Conservation (phyloP, 768 basidiomycete genomes). For the Punctularia strigosozonata region DNA sequence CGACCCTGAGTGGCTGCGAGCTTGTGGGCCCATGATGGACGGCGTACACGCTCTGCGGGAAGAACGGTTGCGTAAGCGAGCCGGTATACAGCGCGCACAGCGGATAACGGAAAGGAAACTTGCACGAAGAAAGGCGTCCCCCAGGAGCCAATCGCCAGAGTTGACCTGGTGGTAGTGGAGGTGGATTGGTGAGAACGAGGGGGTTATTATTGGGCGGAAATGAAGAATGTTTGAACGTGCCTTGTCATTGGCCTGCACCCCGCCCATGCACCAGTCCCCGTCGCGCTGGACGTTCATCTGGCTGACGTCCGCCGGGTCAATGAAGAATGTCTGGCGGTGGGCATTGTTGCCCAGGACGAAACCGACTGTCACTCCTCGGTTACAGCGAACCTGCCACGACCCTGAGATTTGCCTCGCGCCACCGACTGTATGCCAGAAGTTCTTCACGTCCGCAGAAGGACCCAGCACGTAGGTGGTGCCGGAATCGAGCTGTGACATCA, state of each 20-base stretch:
- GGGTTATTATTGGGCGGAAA: constrained; percentile 1
- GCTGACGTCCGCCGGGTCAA: constrained; percentile 41
- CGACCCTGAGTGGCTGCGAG: constrained; percentile 29
- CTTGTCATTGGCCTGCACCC: constrained; percentile 40
- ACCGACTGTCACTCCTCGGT: constrained; percentile 31
- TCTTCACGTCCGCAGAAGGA: constrained; percentile 37
- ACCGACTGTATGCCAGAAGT: constrained; percentile 39
- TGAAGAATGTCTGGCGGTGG: constrained; percentile 22
- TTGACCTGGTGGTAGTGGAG: constrained; percentile 25
- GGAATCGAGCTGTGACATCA: too few relatives aligned
- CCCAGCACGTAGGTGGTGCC: constrained; percentile 48
- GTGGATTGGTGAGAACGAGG: constrained; percentile 3
- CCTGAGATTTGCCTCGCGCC: constrained; percentile 17
- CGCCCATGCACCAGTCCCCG: constrained; percentile 41
- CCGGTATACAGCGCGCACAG: constrained; percentile 3
- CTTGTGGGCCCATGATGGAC: constrained; percentile 32
- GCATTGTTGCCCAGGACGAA: constrained; percentile 30
- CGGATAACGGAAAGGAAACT: constrained; percentile 8
- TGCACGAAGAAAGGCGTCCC: constrained; percentile 46
- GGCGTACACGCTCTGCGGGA: constrained; percentile 38
- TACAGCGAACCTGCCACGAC: constrained; percentile 40
- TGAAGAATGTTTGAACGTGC: constrained; percentile 17
- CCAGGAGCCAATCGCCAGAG: constrained; percentile 50
- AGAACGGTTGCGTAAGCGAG: constrained; percentile 6
- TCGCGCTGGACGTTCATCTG: too few relatives aligned